Percentiles rank a stretch among this genome's conserved stretches.
These are phyloP conservation scores for Multifurca ochricompacta DNA, from an alignment of 768 basidiomycete genomes.

Conservation along the genomic window DNA sequence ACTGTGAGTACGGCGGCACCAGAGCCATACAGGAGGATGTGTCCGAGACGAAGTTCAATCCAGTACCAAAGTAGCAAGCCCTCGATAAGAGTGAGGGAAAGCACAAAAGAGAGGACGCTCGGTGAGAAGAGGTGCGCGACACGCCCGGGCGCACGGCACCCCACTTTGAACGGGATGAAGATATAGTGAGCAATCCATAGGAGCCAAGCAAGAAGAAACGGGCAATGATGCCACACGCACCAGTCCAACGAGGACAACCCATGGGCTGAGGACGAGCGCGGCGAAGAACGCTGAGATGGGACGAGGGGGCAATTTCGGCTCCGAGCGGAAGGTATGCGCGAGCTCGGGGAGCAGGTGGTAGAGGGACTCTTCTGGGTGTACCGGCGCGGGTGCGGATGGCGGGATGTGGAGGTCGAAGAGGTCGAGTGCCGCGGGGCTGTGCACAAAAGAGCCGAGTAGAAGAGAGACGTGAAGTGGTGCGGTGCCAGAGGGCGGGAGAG, in stretches of 20 bases:
- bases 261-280: slow-evolving; percentile 58
- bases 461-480: slow-evolving; percentile 66
- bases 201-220: background rate
- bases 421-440: slow-evolving; percentile 54
- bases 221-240: slow-evolving; percentile 39
- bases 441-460: slow-evolving; percentile 62
- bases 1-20: slow-evolving; percentile 56
- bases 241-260: slow-evolving; percentile 61
- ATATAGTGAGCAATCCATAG: background rate
- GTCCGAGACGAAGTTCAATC: slow-evolving; percentile 74
- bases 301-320: slow-evolving; percentile 65
- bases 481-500: slow-evolving; percentile 54
- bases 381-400: slow-evolving; percentile 52
- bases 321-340: slow-evolving; percentile 75
- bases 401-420: slow-evolving; percentile 74
- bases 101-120: slow-evolving; percentile 62
- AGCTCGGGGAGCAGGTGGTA: slow-evolving; percentile 72
- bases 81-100: slow-evolving; percentile 69
- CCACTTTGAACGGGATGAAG: slow-evolving; percentile 42
- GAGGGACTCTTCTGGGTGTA: slow-evolving; percentile 61
- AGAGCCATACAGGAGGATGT: slow-evolving; percentile 69
- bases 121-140: slow-evolving; percentile 57
- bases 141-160: slow-evolving; percentile 47
- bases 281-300: slow-evolving; percentile 63
- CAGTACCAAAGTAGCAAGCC: slow-evolving; percentile 82